Evolutionary conservation across 2,329 filamentous ascomycete species (phyloP).

Genomic region (Kalaharituber pfeilii): DNA sequence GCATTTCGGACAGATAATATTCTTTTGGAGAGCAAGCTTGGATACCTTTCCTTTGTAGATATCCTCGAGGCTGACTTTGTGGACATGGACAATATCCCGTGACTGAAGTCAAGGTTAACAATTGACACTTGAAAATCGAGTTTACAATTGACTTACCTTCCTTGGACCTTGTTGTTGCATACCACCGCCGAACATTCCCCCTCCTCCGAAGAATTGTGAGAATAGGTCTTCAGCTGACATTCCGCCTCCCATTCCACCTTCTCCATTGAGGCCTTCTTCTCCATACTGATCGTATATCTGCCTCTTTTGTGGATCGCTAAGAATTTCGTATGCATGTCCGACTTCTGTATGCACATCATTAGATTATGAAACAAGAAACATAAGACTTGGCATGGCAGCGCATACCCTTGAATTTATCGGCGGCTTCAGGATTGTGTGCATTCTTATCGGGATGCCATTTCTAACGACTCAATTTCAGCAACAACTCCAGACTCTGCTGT

Average conservation of each 20-base stretch:
- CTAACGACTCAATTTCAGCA: constrained; percentile 4
- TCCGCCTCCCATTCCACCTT: constrained; percentile 54
- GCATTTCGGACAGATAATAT: constrained; percentile 89
- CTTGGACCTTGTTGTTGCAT: constrained; percentile 67
- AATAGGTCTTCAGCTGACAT: constrained; percentile 96
- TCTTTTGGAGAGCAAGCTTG: constrained; percentile 92
- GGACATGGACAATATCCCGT: constrained; percentile 90
- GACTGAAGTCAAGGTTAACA: constrained; percentile 42
- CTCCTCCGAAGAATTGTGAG: constrained; percentile 83
- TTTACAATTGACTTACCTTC: constrained; percentile 25
- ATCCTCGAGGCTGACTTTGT: constrained; percentile 95
- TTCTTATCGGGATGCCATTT: constrained; percentile 56
- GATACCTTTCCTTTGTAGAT: constrained; percentile 97
- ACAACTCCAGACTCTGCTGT: not conserved
- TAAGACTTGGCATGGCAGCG: constrained; percentile 31
- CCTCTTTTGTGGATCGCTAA: constrained; percentile 85
- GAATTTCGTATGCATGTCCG: constrained; percentile 63
- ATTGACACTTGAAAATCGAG: not conserved
- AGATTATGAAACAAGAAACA: not conserved
- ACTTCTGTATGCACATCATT: constrained; percentile 12
- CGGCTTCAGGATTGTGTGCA: constrained; percentile 74
- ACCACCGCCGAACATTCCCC: constrained; percentile 45
- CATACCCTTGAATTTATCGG: constrained; percentile 97
- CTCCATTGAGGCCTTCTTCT: constrained; percentile 86
- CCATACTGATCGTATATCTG: constrained; percentile 92